A percentile compares a stretch with the other conserved stretches of the same genome.
These are phyloP conservation scores for Arachis hypogaea DNA, from an alignment of 306 rosid species.

Conservation along the genomic window DNA sequence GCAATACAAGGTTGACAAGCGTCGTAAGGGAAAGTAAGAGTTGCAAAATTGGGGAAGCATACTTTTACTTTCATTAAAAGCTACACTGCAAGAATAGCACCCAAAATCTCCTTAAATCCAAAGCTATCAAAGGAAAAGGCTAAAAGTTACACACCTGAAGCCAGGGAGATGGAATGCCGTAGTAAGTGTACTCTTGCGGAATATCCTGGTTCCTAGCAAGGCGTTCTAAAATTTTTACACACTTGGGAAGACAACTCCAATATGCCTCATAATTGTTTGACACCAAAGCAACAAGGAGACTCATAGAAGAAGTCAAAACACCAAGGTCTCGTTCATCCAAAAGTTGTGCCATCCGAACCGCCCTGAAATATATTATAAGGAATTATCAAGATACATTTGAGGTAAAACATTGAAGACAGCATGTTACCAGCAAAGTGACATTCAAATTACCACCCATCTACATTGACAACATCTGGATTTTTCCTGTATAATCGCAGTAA, in stretches of 20 bases:
- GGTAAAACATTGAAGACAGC: not conserved
- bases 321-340: slow-evolving; percentile 88
- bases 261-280: slow-evolving; percentile 68
- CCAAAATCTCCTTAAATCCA: slow-evolving; percentile 6
- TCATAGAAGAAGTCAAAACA: slow-evolving; percentile 81
- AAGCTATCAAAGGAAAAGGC: slow-evolving; percentile 5
- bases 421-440: slow-evolving; percentile 23
- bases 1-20: slow-evolving; percentile 9
- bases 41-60: slow-evolving; percentile 14
- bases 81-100: not conserved
- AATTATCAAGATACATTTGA: slow-evolving; percentile 21
- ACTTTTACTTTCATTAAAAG: slow-evolving; percentile 11
- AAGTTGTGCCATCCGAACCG: slow-evolving; percentile 76
- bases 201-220: slow-evolving; percentile 79
- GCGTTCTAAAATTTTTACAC: slow-evolving; percentile 74
- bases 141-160: slow-evolving; percentile 69
- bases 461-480: slow-evolving; percentile 84
- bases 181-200: slow-evolving; percentile 81
- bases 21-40: not conserved
- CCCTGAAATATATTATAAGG: slow-evolving; percentile 47
- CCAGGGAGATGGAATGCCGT: slow-evolving; percentile 94
- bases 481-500: slow-evolving; percentile 76
- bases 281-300: slow-evolving; percentile 81
- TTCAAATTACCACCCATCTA: slow-evolving; percentile 71
- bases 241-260: slow-evolving; percentile 81